Evolutionary conservation across 2,329 filamentous ascomycete genomes (phyloP), one percentile per base, ranked within the genome.

Genomic region (Verticillium nubilum): DNA sequence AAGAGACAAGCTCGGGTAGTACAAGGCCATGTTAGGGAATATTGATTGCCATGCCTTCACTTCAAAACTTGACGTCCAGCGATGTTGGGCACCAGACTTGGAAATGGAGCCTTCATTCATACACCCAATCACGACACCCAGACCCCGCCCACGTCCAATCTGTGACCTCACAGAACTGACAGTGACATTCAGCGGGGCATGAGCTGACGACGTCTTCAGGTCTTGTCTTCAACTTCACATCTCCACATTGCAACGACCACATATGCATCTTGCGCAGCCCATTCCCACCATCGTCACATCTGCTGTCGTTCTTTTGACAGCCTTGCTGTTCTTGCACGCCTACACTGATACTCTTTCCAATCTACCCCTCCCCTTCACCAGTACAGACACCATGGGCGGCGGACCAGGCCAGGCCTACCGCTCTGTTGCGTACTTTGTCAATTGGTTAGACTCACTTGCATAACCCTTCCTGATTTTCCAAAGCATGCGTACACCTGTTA

Each of bases 361-460:
- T n/a, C 25, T 53, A 25, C 56, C 58, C 1, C 42, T 62, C 5
- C 58, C 54, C 29, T 55, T 54, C 50, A 53, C 54, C n/a, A 50
- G 35, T 10, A 2, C 56, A 65, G 62, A 58, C 66, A 66, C 57
- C 55, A 81, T 80, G 78, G 75, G 76, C 62, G 77, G 76, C 67
- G 76, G 76, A 70, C 73, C 74, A 58, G 65, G 66, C 47, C 64
- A 74, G 60, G 83, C 82, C 63, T 89, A 85, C 74, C 83, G 86
- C 63, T 80, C 86, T 2, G 87, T 92, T 25, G 88, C 84, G 35
- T 92, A 91, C 75, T 92, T 85, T 68, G 86, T 89, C 61, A 90
- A 91, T 73, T 91, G 88, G 84, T 75, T 67, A 56, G 64, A 33
- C 28, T 12, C n/a, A 25, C 33, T 15, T 29, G 17, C 5, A 47